These are phyloP conservation scores for Alternaria ventricosa DNA, from an alignment of 2,329 filamentous ascomycete species.

Conservation along the genomic window DNA sequence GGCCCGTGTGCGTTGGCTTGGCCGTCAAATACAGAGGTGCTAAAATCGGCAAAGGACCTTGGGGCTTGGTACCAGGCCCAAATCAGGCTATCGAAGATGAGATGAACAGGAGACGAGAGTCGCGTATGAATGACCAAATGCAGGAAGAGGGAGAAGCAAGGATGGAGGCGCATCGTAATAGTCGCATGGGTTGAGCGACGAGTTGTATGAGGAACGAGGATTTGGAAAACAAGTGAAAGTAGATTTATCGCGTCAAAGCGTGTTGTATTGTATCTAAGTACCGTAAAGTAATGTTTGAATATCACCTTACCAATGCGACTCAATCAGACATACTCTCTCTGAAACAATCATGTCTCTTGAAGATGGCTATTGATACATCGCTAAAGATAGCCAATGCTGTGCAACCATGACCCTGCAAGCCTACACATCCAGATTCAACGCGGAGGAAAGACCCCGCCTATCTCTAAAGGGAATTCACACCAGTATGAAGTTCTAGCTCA, in stretches of 20 bases:
- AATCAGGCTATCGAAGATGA: conserved; percentile 7
- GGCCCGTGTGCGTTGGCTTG: conserved; percentile 30
- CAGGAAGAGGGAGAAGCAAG: conserved; percentile 5
- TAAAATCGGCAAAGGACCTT: conserved; percentile 23
- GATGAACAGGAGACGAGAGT: neutral
- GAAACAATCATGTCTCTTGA: neutral
- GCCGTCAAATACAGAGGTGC: conserved; percentile 29
- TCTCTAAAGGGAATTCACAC: neutral
- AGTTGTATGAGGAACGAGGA: neutral
- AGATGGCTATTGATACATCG: neutral
- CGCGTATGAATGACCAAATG: conserved; percentile 6
- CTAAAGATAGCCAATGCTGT: neutral
- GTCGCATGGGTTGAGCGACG: neutral
- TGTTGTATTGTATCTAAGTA: neutral
- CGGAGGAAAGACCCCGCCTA: neutral
- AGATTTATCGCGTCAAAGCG: neutral
- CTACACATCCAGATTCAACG: neutral
- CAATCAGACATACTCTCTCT: neutral
- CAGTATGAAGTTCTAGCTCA: neutral
- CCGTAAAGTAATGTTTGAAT: neutral
- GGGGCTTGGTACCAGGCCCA: conserved; percentile 15
- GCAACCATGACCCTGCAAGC: neutral
- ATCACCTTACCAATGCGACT: neutral
- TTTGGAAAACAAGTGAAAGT: neutral
- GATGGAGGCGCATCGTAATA: conserved; percentile 3